Conservation (phyloP, 805 yeast genomes). For the Metschnikowia arizonensis region DNA sequence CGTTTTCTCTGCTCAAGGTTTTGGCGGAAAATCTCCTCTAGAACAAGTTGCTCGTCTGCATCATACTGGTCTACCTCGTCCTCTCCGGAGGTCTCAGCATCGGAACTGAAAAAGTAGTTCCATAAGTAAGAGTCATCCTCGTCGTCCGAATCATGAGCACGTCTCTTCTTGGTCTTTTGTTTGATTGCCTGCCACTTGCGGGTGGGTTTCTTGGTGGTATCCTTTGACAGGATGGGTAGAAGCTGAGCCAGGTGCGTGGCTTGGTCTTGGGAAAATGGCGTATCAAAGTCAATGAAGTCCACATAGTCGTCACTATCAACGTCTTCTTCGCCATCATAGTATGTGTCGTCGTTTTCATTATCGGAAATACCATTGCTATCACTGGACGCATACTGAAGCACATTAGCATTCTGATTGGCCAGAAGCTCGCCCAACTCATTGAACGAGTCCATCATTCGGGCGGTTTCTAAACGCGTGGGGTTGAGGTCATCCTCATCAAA, state of each 20-base stretch:
- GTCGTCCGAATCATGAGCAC: constrained; percentile 34
- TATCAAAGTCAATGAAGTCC: constrained; percentile 36
- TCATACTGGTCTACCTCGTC: constrained; percentile 22
- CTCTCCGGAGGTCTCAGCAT: constrained; percentile 30
- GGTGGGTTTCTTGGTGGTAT: constrained; percentile 11
- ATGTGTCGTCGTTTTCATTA: constrained; percentile 20
- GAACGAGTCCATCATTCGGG: constrained; percentile 17
- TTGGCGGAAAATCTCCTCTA: constrained; percentile 25
- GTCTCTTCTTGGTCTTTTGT: constrained; percentile 18
- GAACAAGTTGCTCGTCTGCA: constrained; percentile 19
- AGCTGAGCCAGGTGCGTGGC: constrained; percentile 6
- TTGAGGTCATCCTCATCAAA: constrained; percentile 42
- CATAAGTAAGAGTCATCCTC: constrained; percentile 70
- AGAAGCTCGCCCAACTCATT: constrained; percentile 11
- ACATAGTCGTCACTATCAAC: constrained; percentile 42
- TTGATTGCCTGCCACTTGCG: constrained; percentile 9
- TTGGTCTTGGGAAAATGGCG: constrained; percentile 25
- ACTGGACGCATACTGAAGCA: constrained; percentile 38
- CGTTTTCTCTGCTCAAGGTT: constrained; percentile 19
- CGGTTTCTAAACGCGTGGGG: constrained; percentile 20
- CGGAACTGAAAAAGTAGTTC: constrained; percentile 63
- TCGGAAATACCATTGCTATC: constrained; percentile 27
- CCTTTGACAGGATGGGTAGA: constrained; percentile 7
- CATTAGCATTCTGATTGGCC: constrained; percentile 28
- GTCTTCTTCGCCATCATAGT: constrained; percentile 23